Evolutionary conservation across 2,329 filamentous ascomycete species (phyloP).

Genomic region (Apiospora malaysiana): DNA sequence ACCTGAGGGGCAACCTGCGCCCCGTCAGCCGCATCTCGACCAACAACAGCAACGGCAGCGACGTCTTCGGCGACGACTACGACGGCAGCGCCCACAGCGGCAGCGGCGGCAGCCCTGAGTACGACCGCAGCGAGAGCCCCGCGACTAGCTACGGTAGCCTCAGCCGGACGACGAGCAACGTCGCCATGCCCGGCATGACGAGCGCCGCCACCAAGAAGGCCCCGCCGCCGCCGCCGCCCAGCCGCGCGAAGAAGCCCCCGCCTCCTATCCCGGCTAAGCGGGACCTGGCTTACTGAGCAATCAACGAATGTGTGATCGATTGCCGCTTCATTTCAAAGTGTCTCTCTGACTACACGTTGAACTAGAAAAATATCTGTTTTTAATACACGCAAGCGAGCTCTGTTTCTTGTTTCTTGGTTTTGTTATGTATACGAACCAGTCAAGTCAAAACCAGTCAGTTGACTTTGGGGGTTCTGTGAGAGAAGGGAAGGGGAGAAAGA

Average conservation of each 20-base stretch:
- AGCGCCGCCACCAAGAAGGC: constrained; percentile 43
- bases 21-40: constrained; percentile 53
- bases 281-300: constrained; percentile 33
- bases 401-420: background rate
- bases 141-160: constrained; percentile 62
- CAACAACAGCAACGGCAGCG: constrained; percentile 34
- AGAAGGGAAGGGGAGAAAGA: background rate
- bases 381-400: constrained; percentile 7
- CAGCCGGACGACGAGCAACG: constrained; percentile 50
- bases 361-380: constrained; percentile 1
- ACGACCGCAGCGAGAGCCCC: constrained; percentile 59
- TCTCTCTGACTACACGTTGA: background rate
- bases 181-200: constrained; percentile 30
- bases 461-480: background rate
- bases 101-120: constrained; percentile 58
- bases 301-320: background rate
- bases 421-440: background rate
- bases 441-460: no score
- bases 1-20: constrained; percentile 50
- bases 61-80: constrained; percentile 57
- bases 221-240: constrained; percentile 53
- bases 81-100: constrained; percentile 55
- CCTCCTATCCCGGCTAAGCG: constrained; percentile 54
- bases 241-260: constrained; percentile 59
- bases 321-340: background rate